Evolutionary conservation across 2,329 filamentous ascomycete genomes (phyloP).

Genomic region (Pyrenophora tritici-repentis): DNA sequence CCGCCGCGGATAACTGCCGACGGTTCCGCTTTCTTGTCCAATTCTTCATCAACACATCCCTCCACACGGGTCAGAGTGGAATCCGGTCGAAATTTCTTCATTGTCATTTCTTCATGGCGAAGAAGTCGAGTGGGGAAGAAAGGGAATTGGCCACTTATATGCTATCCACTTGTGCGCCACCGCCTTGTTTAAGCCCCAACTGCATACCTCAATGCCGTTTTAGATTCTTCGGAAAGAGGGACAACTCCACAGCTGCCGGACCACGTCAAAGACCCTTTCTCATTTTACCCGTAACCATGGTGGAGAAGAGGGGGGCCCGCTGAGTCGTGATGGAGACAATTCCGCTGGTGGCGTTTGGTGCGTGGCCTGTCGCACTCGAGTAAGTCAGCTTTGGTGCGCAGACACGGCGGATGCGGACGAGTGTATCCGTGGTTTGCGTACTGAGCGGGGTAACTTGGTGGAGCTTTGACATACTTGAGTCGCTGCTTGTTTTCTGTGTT

Average conservation of each 20-base stretch:
- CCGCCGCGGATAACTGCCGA: slow-evolving; percentile 1
- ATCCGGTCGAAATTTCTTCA: neutral
- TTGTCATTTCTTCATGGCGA: neutral
- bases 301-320: neutral
- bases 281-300: neutral
- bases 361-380: neutral
- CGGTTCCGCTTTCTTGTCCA: slow-evolving; percentile 4
- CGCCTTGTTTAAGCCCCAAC: neutral
- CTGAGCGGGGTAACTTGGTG: neutral
- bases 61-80: neutral
- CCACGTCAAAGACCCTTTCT: neutral
- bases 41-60: neutral
- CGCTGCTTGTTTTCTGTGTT: neutral
- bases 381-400: neutral
- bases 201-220: too few relatives aligned
- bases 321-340: neutral
- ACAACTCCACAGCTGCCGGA: neutral
- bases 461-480: neutral
- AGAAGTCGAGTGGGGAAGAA: neutral
- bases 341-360: neutral
- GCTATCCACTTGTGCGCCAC: neutral
- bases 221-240: too few relatives aligned
- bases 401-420: neutral
- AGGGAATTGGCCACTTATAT: neutral
- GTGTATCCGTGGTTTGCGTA: neutral